Base-by-base conservation (phyloP, 2,329 filamentous ascomycete genomes). In the Metarhizium guizhouense region DNA sequence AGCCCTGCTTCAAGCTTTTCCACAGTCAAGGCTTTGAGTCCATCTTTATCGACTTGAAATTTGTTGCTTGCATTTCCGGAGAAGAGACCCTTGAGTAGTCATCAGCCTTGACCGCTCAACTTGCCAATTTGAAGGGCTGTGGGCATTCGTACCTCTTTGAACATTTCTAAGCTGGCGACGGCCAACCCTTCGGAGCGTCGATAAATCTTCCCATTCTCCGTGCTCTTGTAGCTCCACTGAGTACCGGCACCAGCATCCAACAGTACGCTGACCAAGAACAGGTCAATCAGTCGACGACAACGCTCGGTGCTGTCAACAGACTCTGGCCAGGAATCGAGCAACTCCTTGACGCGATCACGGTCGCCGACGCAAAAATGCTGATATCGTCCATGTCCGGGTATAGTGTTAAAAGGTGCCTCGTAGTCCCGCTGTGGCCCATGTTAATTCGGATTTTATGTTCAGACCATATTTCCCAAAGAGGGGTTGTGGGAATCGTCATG, bases 221-320 rank as follows among this genome's bases (percentile, higher is more conserved):
- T 86, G 67, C 90, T 95, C 76, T 89, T 94, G 75, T 96, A 99
- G 62, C 85, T 86, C 94, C 94, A 99, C 61, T 84, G 81, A 3
- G 85, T 93, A 45, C 94, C 94, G 2, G 94, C 91, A 45, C 94
- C 94, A 4, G 94, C 90, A 67, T 95, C 89, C 8, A 95, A 79
- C 52, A 95, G 75, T 7, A 94, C 89, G 52, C 89, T 93, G 59
- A 94, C 68, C 47, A 91, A 74, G 72, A 91, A 92, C 40, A 93
- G 78, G 63, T 92, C 88, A 57, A 93, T 80, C 59, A 93, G 72
- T 59, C 89, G 81, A 59, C 88, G 84, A 57, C 87, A 89, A 59
- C 84, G 82, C 72, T 93, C 88, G 56, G 83, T 82, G 60, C 77
- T 81, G 68, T 94, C 88, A 45, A 91, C 76, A 11, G 79, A 78